Conservation (phyloP, 2,329 filamentous ascomycete species). For the Stachybotrys echinatus region DNA sequence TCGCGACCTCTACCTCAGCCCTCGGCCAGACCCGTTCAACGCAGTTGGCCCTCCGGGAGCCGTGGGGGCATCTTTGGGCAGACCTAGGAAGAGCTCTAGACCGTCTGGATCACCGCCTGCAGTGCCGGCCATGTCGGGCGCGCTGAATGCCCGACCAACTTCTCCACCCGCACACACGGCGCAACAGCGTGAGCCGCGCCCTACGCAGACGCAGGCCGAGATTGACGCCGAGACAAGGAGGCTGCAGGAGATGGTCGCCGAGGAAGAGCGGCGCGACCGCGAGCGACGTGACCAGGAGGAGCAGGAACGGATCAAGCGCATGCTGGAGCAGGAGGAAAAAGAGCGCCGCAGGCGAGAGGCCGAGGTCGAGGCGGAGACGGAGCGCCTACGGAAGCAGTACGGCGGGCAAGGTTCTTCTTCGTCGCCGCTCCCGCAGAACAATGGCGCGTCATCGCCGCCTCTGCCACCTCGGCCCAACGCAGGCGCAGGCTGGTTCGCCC, state of each 20-base stretch:
- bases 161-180: conserved; percentile 11
- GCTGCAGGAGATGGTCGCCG: conserved; percentile 49
- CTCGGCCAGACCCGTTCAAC: conserved; percentile 74
- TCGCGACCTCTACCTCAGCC: conserved; percentile 58
- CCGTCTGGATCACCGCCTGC: conserved; percentile 22
- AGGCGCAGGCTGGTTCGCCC: conserved; percentile 9
- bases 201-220: conserved; percentile 27
- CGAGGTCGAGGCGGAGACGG: conserved; percentile 74
- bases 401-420: conserved; percentile 40
- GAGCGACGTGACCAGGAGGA: conserved; percentile 54
- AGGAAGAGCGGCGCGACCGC: conserved; percentile 45
- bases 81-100: conserved; percentile 32
- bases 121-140: conserved; percentile 29
- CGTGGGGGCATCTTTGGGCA: conserved; percentile 25
- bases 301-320: conserved; percentile 52
- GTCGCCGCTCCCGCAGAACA: conserved; percentile 11
- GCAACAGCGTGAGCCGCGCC: conserved; percentile 10
- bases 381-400: conserved; percentile 66
- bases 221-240: conserved; percentile 76
- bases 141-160: conserved; percentile 22
- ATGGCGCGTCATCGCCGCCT: conserved; percentile 20
- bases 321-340: conserved; percentile 62
- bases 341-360: conserved; percentile 50
- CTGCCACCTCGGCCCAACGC: conserved; percentile 26
- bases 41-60: conserved; percentile 39